Evolutionary conservation across 257 asterid species (phyloP).

Genomic region (Salvia splendens): DNA sequence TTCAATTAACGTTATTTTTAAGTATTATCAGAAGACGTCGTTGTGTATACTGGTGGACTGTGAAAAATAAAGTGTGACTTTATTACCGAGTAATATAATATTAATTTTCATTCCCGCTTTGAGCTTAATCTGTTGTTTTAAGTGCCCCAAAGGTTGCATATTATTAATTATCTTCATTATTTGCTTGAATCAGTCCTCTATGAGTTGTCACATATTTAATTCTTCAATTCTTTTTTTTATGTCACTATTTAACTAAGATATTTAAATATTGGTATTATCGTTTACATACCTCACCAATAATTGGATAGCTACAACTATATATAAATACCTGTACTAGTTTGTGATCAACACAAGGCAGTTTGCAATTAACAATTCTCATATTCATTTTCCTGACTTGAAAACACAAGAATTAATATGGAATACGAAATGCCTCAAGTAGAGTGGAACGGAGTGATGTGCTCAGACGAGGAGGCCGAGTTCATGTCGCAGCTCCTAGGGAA

Average conservation of each 20-base stretch:
- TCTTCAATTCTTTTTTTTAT: constrained; percentile 8
- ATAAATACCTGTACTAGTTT: no score
- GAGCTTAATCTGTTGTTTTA: constrained; percentile 27
- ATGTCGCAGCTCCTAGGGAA: constrained; percentile 57
- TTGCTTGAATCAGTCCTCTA: constrained; percentile 32
- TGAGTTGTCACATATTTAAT: constrained; percentile 29
- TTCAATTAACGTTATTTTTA: no score
- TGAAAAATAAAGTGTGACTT: no score
- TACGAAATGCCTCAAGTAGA: constrained; percentile 37
- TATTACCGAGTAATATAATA: background rate
- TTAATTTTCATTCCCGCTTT: constrained; percentile 17
- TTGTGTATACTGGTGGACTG: no score
- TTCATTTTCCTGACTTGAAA: background rate
- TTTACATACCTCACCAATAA: no score
- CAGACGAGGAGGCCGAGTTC: constrained; percentile 54
- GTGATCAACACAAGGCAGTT: no score
- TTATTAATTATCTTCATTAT: constrained; percentile 33
- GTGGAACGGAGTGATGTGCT: constrained; percentile 49
- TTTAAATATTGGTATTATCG: no score
- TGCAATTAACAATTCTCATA: no score
- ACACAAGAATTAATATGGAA: constrained; percentile 44
- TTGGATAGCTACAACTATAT: no score
- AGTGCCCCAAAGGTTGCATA: constrained; percentile 40
- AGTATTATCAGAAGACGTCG: no score
- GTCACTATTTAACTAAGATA: background rate